Evolutionary conservation across 768 basidiomycete genomes (phyloP), one percentile per base, ranked within the genome.

Genomic region (Boletus tomentosulus): DNA sequence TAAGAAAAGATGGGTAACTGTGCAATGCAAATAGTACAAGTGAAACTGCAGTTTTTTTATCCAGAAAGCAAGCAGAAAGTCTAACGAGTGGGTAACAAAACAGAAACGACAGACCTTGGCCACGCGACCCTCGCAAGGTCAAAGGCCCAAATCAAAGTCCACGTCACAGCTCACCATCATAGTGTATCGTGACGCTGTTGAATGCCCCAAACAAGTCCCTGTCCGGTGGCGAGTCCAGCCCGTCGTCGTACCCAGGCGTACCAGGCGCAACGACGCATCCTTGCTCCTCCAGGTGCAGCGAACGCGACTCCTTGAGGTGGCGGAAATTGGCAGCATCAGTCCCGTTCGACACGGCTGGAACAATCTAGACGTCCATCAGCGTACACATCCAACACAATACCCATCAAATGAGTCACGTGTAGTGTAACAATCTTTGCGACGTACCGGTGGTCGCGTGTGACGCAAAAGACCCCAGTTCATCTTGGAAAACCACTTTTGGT

Each of bases 401-500:
- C 27, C 43, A 28, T 44, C 43, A 16, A 27, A 58, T 37, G 24
- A 13, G 24, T 50, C 60, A 60, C 56, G 57, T 59, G 62, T n/a
- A n/a, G n/a, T n/a, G n/a, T n/a, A 46, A 46, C 8, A 16, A 15
- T 19, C 25, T 19, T 16, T 30, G 44, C 48, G 22, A 68, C 92
- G 65, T 72, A 95, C 92, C 75, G 97, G 97, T 50, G 97, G 97
- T 66, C 85, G 85, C 61, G 84, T 87, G 72, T 98, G 89, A 62
- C 97, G 81, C 67, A 99, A 73, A 52, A 99, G 77, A 24, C 96
- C 97, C 97, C 96, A 99, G 74, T 92, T 95, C 67, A 96, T 85
- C 64, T 92, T 93, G 28, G 77, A 75, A 76, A 99, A 99, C 97
- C 97, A 99, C 69, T 92, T 94, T 80, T 98, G 97, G 54, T 90